Base-by-base conservation (phyloP, 2,329 filamentous ascomycete genomes). In the Bipolaris cookei region DNA sequence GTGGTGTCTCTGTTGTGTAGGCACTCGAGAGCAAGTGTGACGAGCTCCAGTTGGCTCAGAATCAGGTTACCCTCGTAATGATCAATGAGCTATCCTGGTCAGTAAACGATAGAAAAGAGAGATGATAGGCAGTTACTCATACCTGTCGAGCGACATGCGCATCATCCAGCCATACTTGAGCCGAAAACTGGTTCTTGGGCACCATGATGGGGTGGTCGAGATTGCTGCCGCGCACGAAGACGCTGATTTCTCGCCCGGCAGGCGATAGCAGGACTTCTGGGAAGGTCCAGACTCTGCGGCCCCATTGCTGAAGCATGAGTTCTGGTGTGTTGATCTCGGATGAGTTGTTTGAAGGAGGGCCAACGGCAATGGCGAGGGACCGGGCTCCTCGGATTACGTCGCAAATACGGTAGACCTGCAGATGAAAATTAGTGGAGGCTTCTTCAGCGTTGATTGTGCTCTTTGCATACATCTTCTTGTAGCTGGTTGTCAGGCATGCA, bases 201-300 rank as follows among this genome's bases (percentile, higher is more conserved):
- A 80, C 58, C 6, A 56, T 23, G 2, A 70, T 30, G 4, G 67
- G 69, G 4, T 56, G 60, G 16, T 58, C 48, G 4, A 65, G 61
- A 30, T 73, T 66, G n/a, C 49, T 61, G 7, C 60, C 68, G 21
- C 71, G 70, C 13, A 68, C 67, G 51, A 77, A 79, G 5, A 79
- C 67, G 5, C 61, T 56, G 41, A 78, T 76, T 1, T 64, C 56
- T 23, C 67, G 62, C 0, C 66, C 62, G 2, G 61, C 62, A 4
- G 75, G 73, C 20, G 72, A 67, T 1, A 80, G 64, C 0, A 80
- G 66, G 1, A 78, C 69, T 58, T 81, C 79, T 1, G 82, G 79
- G 28, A 83, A 73, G 0, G 81, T 83, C 75, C 80, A 81, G 18
- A 83, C 70, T 3, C 77, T 75, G 8, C 67, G 75, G 16, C 78